Evolutionary conservation across 495 filamentous ascomycete genomes (phyloP).

Genomic region (Trichoderma gamsii): DNA sequence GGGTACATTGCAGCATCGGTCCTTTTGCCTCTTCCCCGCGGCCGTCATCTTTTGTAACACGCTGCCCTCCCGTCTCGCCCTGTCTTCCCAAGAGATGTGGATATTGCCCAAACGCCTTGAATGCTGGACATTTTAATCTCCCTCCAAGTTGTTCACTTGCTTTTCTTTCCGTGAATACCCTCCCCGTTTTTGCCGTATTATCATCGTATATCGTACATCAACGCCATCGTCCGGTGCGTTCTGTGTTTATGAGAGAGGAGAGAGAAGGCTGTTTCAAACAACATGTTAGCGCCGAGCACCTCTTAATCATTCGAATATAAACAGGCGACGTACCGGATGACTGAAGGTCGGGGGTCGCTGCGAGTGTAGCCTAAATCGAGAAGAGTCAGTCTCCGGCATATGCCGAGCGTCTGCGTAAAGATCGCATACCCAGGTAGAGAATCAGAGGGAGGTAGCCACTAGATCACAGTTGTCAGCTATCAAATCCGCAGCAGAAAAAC

Average conservation of each 20-base stretch:
- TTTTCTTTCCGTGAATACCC: background rate
- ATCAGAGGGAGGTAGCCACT: conserved; percentile 97
- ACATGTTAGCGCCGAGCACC: background rate
- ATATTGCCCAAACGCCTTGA: conserved; percentile 10
- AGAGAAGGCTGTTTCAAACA: conserved; percentile 54
- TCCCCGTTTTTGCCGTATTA: background rate
- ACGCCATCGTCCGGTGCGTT: conserved; percentile 2
- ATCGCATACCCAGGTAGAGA: conserved; percentile 83
- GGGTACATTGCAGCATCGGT: conserved; percentile 10
- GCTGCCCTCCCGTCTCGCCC: background rate
- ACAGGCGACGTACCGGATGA: conserved; percentile 66
- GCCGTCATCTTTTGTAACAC: background rate
- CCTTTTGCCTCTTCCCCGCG: background rate
- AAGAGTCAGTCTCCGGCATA: conserved; percentile 24
- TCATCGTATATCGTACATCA: conserved; percentile 20
- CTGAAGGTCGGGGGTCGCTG: conserved; percentile 83
- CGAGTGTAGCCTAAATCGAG: conserved; percentile 71
- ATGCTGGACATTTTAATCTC: background rate
- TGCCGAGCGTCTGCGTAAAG: conserved; percentile 17
- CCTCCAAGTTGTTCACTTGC: background rate
- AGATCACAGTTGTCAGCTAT: conserved; percentile 30
- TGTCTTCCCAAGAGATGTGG: background rate
- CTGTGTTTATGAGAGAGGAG: conserved; percentile 54
- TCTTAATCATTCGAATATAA: background rate
- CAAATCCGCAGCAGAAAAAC: conserved; percentile 14